Conservation (phyloP, 2,329 filamentous ascomycete genomes). For the Diaporthe ilicicola region DNA sequence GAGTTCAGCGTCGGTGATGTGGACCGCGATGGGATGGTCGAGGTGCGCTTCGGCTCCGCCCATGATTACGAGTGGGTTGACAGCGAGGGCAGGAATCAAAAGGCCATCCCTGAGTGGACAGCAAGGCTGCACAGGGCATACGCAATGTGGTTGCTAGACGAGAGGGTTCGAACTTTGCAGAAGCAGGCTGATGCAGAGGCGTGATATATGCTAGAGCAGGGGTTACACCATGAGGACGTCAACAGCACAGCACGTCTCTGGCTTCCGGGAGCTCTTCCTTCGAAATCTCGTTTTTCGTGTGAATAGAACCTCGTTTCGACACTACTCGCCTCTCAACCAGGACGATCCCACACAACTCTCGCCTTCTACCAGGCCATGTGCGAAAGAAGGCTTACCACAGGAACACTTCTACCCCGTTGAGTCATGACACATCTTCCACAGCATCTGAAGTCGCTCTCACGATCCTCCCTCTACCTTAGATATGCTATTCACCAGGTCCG, state of each 20-base stretch:
- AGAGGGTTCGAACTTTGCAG: conserved; percentile 7
- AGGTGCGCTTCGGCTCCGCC: conserved; percentile 20
- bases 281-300: too few species aligned
- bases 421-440: not conserved
- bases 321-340: too few species aligned
- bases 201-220: not conserved
- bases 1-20: conserved; percentile 16
- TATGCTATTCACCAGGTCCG: conserved; percentile 13
- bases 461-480: not conserved
- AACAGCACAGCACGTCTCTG: not conserved
- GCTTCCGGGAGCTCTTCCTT: not conserved
- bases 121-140: conserved; percentile 19
- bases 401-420: not conserved
- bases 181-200: not conserved
- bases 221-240: not conserved
- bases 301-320: not conserved
- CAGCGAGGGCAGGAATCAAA: conserved; percentile 17
- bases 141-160: conserved; percentile 23
- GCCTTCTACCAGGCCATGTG: not conserved
- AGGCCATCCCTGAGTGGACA: conserved; percentile 1
- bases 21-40: not conserved
- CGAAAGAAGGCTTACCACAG: not conserved
- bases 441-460: not conserved
- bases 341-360: not conserved
- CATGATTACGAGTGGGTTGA: conserved; percentile 23